Conservation (phyloP, 345 rosid genomes). For the Reutealis trisperma region DNA sequence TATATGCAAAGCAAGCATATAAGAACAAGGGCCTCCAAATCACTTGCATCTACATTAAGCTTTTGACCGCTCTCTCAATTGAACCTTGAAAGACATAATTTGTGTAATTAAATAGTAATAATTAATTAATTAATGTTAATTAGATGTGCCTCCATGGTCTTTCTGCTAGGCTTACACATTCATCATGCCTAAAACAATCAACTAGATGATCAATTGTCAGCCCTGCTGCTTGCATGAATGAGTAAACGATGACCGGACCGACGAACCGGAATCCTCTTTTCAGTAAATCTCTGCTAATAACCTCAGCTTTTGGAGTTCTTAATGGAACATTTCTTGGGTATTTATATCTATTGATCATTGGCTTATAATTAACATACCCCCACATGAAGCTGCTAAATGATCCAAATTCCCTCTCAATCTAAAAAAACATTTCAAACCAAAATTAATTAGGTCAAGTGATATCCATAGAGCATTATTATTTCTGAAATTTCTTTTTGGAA, state of each 20-base stretch:
- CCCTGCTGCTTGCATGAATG: constrained; percentile 97
- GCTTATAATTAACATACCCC: constrained; percentile 84
- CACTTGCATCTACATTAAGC: neutral
- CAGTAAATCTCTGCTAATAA: constrained; percentile 74
- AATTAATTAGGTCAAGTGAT: neutral
- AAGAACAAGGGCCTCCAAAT: neutral
- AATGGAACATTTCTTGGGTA: constrained; percentile 81
- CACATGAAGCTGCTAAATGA: constrained; percentile 86
- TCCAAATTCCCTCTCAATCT: constrained; percentile 77
- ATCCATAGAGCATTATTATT: too few relatives aligned
- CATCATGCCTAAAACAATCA: constrained; percentile 73
- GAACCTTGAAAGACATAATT: too few relatives aligned
- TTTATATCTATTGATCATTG: constrained; percentile 63
- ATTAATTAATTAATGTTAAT: neutral
- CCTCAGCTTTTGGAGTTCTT: constrained; percentile 84
- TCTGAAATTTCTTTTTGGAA: too few relatives aligned
- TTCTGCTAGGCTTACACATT: constrained; percentile 80
- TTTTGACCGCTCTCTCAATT: neutral
- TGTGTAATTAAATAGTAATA: too few relatives aligned
- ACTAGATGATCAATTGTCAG: constrained; percentile 84
- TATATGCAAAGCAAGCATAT: neutral
- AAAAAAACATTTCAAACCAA: neutral
- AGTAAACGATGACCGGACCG: constrained; percentile 91
- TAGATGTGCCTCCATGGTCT: constrained; percentile 90
- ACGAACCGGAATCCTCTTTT: constrained; percentile 83